A percentile compares a stretch with the other conserved stretches of the same genome.
Conservation (phyloP, 805 yeast genomes). For the Candida ipomoeae region DNA sequence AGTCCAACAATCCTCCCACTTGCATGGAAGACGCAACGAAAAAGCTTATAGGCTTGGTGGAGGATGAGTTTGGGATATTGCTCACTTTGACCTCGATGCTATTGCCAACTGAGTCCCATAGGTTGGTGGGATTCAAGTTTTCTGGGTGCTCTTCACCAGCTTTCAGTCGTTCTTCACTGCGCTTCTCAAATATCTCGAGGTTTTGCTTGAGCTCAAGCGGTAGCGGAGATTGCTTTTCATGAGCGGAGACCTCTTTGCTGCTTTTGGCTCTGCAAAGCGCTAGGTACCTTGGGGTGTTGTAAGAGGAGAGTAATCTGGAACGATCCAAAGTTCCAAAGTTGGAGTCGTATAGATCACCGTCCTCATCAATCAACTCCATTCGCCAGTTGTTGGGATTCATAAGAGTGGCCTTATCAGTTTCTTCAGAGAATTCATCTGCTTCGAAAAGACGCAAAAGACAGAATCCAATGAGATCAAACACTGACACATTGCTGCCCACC, state of each 20-base stretch:
- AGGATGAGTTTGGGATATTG: constrained; percentile 11
- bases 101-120: constrained; percentile 7
- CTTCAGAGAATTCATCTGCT: constrained; percentile 16
- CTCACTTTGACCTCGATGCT: constrained; percentile 15
- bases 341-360: constrained; percentile 87
- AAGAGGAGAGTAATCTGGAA: constrained; percentile 57
- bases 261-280: constrained; percentile 63
- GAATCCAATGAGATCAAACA: constrained; percentile 40
- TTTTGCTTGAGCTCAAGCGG: constrained; percentile 38
- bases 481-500: constrained; percentile 25
- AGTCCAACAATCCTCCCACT: constrained; percentile 16
- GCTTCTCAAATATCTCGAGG: constrained; percentile 17
- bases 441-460: constrained; percentile 29
- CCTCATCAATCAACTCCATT: constrained; percentile 83
- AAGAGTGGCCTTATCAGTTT: constrained; percentile 15
- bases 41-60: constrained; percentile 12
- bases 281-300: constrained; percentile 73
- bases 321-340: constrained; percentile 79
- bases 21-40: constrained; percentile 15
- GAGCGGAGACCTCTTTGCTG: constrained; percentile 39
- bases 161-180: constrained; percentile 4
- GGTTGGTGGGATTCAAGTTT: background rate
- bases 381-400: constrained; percentile 69
- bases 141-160: constrained; percentile 6
- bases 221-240: constrained; percentile 53